Percentiles rank a stretch among this genome's conserved stretches.
These are phyloP conservation scores for Phytophthora citricola DNA, from an alignment of 352 stramenopile genomes.

Conservation along the genomic window DNA sequence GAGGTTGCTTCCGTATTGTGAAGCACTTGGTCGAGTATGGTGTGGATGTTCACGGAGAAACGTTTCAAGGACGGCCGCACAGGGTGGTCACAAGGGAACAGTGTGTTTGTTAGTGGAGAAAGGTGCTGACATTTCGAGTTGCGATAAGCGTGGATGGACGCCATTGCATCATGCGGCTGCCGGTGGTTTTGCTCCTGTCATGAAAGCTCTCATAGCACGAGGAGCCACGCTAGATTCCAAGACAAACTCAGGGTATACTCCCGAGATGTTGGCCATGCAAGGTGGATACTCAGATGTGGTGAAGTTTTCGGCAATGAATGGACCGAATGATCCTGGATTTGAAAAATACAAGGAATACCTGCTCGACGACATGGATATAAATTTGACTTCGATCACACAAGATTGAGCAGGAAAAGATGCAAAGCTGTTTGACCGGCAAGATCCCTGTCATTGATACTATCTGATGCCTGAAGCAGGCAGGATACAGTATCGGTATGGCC, in stretches of 20 bases:
- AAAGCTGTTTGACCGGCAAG: too few species aligned
- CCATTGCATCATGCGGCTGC: conserved; percentile 14
- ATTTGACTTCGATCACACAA: too few species aligned
- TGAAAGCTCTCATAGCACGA: conserved; percentile 4
- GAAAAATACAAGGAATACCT: too few species aligned
- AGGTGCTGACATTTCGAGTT: neutral
- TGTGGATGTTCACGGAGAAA: neutral
- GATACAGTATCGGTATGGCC: too few species aligned
- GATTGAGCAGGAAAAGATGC: too few species aligned
- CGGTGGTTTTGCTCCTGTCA: neutral
- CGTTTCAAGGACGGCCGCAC: conserved; percentile 5
- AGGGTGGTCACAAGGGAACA: neutral
- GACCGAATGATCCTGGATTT: too few species aligned
- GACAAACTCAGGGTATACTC: conserved; percentile 7
- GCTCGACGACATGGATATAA: too few species aligned
- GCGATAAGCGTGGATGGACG: conserved; percentile 21
- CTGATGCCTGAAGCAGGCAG: too few species aligned
- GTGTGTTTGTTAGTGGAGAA: neutral
- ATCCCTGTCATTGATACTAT: too few species aligned
- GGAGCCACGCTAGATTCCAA: neutral
- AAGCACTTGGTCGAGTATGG: neutral
- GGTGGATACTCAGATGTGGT: too few species aligned
- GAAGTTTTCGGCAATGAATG: too few species aligned
- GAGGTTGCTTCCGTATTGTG: too few species aligned
- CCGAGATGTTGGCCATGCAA: neutral